These are phyloP conservation scores for Nemania diffusa DNA, from an alignment of 2,329 filamentous ascomycete genomes.

Conservation along the genomic window DNA sequence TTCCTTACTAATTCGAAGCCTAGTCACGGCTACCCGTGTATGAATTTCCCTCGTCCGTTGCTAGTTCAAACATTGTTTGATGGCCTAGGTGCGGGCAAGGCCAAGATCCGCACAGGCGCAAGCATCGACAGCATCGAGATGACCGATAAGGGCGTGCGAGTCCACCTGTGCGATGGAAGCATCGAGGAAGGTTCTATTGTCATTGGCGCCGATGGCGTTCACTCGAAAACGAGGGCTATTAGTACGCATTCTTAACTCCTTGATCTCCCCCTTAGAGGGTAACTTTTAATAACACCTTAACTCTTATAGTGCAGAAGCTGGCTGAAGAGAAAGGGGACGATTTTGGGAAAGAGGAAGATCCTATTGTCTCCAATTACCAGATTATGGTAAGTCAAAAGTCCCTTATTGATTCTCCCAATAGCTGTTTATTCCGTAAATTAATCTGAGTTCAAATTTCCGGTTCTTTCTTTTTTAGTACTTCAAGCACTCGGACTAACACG, in stretches of 20 bases:
- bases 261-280: not conserved
- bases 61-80: conserved; percentile 25
- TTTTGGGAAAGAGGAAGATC: conserved; percentile 26
- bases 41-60: conserved; percentile 32
- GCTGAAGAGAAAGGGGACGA: conserved; percentile 23
- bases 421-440: not conserved
- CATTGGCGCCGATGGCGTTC: conserved; percentile 35
- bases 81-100: conserved; percentile 5
- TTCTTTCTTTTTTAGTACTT: not conserved
- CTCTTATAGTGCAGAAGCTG: conserved; percentile 21
- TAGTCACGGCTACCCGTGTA: conserved; percentile 34
- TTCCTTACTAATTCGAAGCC: not conserved
- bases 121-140: conserved; percentile 25
- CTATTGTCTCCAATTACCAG: conserved; percentile 29
- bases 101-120: conserved; percentile 27
- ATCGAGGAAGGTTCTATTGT: conserved; percentile 36
- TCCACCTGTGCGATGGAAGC: conserved; percentile 30
- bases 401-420: not conserved
- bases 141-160: conserved; percentile 29
- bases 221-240: conserved; percentile 30
- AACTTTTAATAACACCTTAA: not conserved
- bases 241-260: not conserved
- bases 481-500: not conserved
- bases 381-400: conserved; percentile 25
- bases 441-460: not conserved